phyloP scores from a whole-genome alignment of 495 filamentous ascomycete species.

The Penicillium macrosclerotiorum region DNA sequence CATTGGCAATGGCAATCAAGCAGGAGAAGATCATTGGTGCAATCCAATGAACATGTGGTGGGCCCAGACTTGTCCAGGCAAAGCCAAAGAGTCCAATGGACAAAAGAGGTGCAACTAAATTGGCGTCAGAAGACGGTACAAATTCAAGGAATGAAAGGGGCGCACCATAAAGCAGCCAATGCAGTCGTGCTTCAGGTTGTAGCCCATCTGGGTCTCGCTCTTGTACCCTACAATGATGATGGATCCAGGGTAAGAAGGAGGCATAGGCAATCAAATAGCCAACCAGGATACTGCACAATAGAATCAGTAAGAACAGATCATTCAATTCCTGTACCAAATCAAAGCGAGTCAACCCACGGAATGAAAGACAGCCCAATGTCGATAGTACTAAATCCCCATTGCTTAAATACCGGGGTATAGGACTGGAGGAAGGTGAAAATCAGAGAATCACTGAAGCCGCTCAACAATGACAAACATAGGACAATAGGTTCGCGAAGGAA shows the following conservation, averaged over 20 bases:
- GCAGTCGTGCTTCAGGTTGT: constrained; percentile 57
- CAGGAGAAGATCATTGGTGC: constrained; percentile 58
- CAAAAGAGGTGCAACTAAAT: constrained; percentile 56
- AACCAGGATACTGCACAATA: constrained; percentile 47
- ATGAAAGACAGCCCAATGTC: constrained; percentile 62
- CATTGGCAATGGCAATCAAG: constrained; percentile 64
- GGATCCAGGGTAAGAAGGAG: constrained; percentile 63
- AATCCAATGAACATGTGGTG: constrained; percentile 61
- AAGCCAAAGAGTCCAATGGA: constrained; percentile 70
- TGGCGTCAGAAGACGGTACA: neutral
- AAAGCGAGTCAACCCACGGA: too few species aligned
- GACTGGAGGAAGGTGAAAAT: constrained; percentile 79
- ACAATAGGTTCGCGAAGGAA: constrained; percentile 78
- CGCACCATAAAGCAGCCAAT: constrained; percentile 49
- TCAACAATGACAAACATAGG: constrained; percentile 65
- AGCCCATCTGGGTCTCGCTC: constrained; percentile 50
- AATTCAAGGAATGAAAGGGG: neutral
- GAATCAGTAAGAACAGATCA: neutral
- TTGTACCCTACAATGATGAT: constrained; percentile 44
- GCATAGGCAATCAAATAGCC: constrained; percentile 66
- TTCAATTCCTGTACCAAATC: too few species aligned
- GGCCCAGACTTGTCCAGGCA: constrained; percentile 62
- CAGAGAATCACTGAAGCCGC: constrained; percentile 75
- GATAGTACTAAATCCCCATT: constrained; percentile 60
- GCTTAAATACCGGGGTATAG: constrained; percentile 61